These are phyloP conservation scores for Colletotrichum cuscutae DNA, from an alignment of 2,329 filamentous ascomycete genomes.

Conservation along the genomic window DNA sequence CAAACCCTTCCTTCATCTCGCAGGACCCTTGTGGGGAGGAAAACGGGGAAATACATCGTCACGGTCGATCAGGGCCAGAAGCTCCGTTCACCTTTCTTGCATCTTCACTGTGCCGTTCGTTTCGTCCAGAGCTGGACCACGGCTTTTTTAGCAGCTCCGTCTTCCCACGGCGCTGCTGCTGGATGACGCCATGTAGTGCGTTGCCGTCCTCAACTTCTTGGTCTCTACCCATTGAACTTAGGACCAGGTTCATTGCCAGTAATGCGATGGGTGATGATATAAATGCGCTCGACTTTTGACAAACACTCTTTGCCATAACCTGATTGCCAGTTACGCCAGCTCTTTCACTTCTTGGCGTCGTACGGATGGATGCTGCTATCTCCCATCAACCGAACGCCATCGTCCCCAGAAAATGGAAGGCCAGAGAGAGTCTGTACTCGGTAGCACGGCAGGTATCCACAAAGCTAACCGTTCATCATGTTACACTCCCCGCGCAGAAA, in stretches of 20 bases:
- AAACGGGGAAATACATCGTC: slow-evolving; percentile 23
- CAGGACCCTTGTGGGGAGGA: slow-evolving; percentile 23
- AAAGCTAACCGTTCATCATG: not conserved
- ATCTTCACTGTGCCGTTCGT: not conserved
- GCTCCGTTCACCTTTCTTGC: slow-evolving; percentile 3
- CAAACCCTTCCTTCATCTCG: not conserved
- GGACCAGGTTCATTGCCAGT: not conserved
- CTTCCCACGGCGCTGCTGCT: not conserved
- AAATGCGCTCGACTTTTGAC: too few relatives aligned
- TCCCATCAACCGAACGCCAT: not conserved
- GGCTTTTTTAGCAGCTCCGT: slow-evolving; percentile 21
- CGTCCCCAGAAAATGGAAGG: not conserved
- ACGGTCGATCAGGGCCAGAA: slow-evolving; percentile 23
- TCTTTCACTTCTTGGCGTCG: not conserved
- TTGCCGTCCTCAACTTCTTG: not conserved
- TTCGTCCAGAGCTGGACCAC: not conserved
- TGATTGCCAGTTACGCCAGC: too few relatives aligned
- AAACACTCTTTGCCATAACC: not conserved
- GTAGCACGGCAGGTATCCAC: not conserved
- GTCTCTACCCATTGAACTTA: not conserved
- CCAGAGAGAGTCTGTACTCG: not conserved
- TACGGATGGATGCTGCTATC: not conserved
- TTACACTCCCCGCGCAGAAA: not conserved
- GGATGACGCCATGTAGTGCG: slow-evolving; percentile 29
- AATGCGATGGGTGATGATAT: too few relatives aligned